These are phyloP conservation scores for Epichloe sp. DNA, from an alignment of 2,329 filamentous ascomycete species.

Conservation along the genomic window DNA sequence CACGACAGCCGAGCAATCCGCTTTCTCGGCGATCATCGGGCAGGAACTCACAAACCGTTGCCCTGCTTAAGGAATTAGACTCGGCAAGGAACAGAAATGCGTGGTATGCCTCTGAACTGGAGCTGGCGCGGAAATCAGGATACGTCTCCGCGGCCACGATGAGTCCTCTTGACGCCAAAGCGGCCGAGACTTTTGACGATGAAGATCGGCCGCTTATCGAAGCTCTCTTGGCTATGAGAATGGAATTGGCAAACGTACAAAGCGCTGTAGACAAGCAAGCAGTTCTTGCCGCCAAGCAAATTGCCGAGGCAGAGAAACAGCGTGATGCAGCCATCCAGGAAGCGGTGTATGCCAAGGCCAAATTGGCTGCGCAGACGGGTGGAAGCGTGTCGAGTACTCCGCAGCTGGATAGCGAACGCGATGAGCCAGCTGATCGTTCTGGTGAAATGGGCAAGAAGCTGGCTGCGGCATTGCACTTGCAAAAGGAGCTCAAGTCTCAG, in stretches of 20 bases:
- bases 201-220: constrained; percentile 88
- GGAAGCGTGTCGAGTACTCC: constrained; percentile 50
- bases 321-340: constrained; percentile 89
- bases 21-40: constrained; percentile 46
- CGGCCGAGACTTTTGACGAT: constrained; percentile 71
- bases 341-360: constrained; percentile 89
- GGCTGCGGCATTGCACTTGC: constrained; percentile 64
- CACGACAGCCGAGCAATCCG: constrained; percentile 43
- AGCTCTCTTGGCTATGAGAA: constrained; percentile 80
- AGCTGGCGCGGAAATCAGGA: constrained; percentile 79
- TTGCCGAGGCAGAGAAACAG: constrained; percentile 90
- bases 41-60: constrained; percentile 53
- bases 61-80: constrained; percentile 77
- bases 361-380: constrained; percentile 62
- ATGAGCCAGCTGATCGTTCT: constrained; percentile 41
- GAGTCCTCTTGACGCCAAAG: constrained; percentile 64
- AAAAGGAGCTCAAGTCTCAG: constrained; percentile 68
- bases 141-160: constrained; percentile 62
- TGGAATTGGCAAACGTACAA: constrained; percentile 82
- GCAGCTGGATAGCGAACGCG: constrained; percentile 44
- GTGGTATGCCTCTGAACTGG: constrained; percentile 93
- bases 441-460: constrained; percentile 71
- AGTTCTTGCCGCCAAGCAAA: constrained; percentile 69
- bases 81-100: constrained; percentile 74
- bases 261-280: constrained; percentile 81